Conservation (phyloP, 164 flowering plant species). For the Tetrastigma voinierianum region DNA sequence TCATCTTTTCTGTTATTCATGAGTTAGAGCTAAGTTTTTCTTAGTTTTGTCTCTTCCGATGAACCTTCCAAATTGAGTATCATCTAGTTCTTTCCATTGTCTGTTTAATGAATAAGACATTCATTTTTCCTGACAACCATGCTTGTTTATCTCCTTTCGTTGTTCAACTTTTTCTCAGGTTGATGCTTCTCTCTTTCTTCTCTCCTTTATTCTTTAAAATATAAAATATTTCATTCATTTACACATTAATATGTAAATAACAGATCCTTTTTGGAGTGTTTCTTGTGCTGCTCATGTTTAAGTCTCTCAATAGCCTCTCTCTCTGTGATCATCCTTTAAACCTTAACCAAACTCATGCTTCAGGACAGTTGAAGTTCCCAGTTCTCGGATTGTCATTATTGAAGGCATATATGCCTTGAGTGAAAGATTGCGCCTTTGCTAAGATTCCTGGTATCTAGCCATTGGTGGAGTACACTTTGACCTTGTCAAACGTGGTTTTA, state of each 20-base stretch:
- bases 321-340: background rate
- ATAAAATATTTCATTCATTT: background rate
- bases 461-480: slow-evolving; percentile 98
- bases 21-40: background rate
- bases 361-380: slow-evolving; percentile 87
- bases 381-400: slow-evolving; percentile 82
- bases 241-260: background rate
- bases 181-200: no score
- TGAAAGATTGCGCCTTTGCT: slow-evolving; percentile 71
- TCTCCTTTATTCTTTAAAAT: background rate
- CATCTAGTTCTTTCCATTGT: no score
- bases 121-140: no score
- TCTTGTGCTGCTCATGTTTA: no score
- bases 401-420: slow-evolving; percentile 98
- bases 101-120: no score
- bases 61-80: no score
- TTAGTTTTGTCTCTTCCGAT: no score
- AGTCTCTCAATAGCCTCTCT: no score
- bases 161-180: no score
- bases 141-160: no score
- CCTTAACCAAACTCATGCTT: background rate
- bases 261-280: no score
- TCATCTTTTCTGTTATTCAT: background rate
- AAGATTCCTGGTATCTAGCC: slow-evolving; percentile 87
- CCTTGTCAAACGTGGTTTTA: slow-evolving; percentile 90